Evolutionary conservation across 2,329 filamentous ascomycete genomes (phyloP).

Genomic region (Blastomyces parvus): DNA sequence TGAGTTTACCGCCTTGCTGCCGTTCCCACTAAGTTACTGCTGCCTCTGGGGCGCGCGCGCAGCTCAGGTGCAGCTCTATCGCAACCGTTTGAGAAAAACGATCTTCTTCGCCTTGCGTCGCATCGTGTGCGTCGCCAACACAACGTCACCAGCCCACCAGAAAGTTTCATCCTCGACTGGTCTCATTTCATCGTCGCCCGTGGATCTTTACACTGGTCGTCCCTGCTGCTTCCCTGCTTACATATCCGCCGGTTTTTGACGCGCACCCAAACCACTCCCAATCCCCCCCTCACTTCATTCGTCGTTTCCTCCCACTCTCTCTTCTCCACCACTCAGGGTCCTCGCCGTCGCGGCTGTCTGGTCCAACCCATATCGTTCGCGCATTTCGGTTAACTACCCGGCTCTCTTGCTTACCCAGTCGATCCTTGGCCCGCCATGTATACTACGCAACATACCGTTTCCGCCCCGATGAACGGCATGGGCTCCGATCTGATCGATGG

Average conservation of each 20-base stretch:
- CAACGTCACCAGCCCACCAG: constrained; percentile 2
- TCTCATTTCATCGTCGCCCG: not conserved
- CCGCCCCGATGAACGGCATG: constrained; percentile 57
- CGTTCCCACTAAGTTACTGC: not conserved
- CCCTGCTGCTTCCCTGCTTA: not conserved
- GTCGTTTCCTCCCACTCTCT: not conserved
- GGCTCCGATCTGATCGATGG: constrained; percentile 51
- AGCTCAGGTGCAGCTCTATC: constrained; percentile 5
- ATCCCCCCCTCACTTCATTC: not conserved
- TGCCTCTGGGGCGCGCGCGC: not conserved
- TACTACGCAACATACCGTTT: constrained; percentile 38
- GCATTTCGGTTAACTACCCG: not conserved
- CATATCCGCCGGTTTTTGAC: not conserved
- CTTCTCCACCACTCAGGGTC: not conserved
- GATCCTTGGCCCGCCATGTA: constrained; percentile 33
- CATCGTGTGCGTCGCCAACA: constrained; percentile 8
- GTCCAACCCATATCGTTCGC: constrained; percentile 6
- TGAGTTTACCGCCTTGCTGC: not conserved
- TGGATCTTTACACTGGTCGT: not conserved
- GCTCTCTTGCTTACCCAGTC: not conserved
- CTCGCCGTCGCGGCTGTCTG: constrained; percentile 5
- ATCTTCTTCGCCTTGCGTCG: constrained; percentile 1
- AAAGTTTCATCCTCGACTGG: not conserved
- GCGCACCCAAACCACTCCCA: no score
- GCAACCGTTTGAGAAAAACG: constrained; percentile 2